phyloP scores from a whole-genome alignment of 352 stramenopile species.

The Globisporangium orthogonon region DNA sequence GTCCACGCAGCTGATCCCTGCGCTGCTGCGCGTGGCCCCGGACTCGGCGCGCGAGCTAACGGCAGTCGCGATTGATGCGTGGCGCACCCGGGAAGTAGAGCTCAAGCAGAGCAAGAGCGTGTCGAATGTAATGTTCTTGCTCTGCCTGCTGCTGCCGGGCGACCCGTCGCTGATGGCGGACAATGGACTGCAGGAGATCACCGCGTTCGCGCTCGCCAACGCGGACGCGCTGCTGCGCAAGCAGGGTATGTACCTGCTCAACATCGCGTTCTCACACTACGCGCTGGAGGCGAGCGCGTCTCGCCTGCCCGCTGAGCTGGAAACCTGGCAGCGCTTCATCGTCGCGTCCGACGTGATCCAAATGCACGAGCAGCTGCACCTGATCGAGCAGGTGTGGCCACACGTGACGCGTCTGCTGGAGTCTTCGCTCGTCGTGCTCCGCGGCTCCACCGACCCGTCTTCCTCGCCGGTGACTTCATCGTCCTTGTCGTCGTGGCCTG shows the following conservation, averaged over 20 bases:
- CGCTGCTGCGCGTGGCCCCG: constrained; percentile 18
- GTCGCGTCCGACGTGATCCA: constrained; percentile 76
- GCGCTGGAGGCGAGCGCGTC: constrained; percentile 7
- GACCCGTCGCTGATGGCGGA: constrained; percentile 35
- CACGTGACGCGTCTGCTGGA: constrained; percentile 53
- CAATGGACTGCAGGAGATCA: constrained; percentile 32
- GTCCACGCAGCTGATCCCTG: constrained; percentile 37
- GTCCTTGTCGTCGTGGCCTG: constrained; percentile 25
- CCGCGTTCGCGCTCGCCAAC: constrained; percentile 44
- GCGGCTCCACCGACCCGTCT: neutral
- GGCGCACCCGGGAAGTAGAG: constrained; percentile 5
- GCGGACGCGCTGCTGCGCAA: constrained; percentile 57
- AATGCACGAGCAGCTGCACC: constrained; percentile 76
- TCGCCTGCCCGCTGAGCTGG: constrained; percentile 3
- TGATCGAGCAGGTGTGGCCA: constrained; percentile 81
- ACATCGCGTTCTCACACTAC: constrained; percentile 56
- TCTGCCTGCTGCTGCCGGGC: constrained; percentile 49
- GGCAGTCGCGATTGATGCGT: constrained; percentile 17
- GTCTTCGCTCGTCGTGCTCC: constrained; percentile 24
- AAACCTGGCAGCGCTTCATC: constrained; percentile 65
- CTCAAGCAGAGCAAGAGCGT: constrained; percentile 12
- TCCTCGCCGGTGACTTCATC: neutral
- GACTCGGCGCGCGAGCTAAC: constrained; percentile 14
- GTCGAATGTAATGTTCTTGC: constrained; percentile 53
- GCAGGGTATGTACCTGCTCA: constrained; percentile 61